Evolutionary conservation across 768 basidiomycete species (phyloP).

Genomic region (Boletus pseudo-olivaceus): DNA sequence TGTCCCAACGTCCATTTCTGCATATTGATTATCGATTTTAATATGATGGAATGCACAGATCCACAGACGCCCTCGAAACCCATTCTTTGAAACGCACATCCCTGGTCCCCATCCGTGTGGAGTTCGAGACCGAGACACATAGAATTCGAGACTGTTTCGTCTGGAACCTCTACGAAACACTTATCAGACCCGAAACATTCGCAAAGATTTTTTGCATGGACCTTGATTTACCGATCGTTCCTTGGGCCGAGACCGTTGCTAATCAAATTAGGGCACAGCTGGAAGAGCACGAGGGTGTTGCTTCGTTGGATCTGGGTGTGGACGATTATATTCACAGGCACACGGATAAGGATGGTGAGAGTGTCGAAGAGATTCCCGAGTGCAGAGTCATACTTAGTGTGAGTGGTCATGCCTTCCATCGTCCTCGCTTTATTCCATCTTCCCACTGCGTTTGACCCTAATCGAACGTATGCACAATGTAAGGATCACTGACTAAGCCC

Average conservation of each 20-base stretch:
- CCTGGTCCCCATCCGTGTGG: conserved; percentile 91
- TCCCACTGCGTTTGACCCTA: conserved; percentile 13
- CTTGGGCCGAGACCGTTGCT: conserved; percentile 76
- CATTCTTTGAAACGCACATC: conserved; percentile 53
- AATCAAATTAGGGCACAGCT: conserved; percentile 88
- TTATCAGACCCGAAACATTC: conserved; percentile 82
- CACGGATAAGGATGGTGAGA: conserved; percentile 35
- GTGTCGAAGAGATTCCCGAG: conserved; percentile 63
- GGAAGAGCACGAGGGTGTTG: conserved; percentile 84
- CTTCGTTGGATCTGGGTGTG: conserved; percentile 67
- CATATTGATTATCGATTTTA: conserved; percentile 13
- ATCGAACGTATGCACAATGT: conserved; percentile 15
- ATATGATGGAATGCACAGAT: conserved; percentile 38
- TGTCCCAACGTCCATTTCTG: conserved; percentile 16
- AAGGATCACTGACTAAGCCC: conserved; percentile 9
- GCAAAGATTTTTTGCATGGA: conserved; percentile 86
- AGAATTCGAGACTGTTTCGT: conserved; percentile 92
- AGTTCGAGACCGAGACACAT: conserved; percentile 89
- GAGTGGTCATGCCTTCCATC: conserved; percentile 26
- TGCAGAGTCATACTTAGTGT: conserved; percentile 82
- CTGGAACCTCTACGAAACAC: conserved; percentile 90
- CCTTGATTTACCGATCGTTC: conserved; percentile 64
- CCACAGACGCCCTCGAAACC: conserved; percentile 58
- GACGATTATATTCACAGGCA: conserved; percentile 20
- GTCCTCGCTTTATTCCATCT: conserved; percentile 4